Percentiles rank a stretch among this genome's conserved stretches.
Conservation (phyloP, 139 green algal species). For the Volvox reticuliferus region DNA sequence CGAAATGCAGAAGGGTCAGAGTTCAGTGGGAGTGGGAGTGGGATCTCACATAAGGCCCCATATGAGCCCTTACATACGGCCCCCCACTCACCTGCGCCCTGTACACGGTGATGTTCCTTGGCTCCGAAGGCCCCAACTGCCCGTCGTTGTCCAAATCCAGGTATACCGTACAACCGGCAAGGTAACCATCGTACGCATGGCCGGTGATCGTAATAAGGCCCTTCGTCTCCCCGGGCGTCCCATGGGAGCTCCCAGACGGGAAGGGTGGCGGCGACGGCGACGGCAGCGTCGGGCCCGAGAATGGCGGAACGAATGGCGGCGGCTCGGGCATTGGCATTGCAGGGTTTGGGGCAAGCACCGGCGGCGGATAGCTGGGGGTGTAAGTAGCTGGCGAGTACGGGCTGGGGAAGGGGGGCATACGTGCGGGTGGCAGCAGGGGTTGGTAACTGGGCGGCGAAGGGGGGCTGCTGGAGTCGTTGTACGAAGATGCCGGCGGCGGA, state of each 20-base stretch:
- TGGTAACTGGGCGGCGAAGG: too few relatives aligned
- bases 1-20: too few relatives aligned
- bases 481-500: neutral
- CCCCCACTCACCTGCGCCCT: too few relatives aligned
- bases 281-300: neutral
- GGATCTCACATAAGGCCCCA: neutral
- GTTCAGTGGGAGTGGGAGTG: too few relatives aligned
- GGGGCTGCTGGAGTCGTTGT: too few relatives aligned
- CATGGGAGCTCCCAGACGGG: too few relatives aligned
- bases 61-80: neutral
- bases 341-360: too few relatives aligned
- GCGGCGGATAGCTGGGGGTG: too few relatives aligned
- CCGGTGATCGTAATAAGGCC: neutral
- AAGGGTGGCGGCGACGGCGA: neutral
- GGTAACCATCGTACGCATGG: constrained; percentile 36
- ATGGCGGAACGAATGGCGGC: neutral
- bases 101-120: neutral
- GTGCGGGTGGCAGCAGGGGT: neutral
- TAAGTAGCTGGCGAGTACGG: neutral
- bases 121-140: neutral
- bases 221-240: too few relatives aligned
- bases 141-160: neutral
- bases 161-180: constrained; percentile 20
- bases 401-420: neutral
- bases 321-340: neutral